A percentile compares a stretch with the other conserved stretches of the same genome.
Conservation (phyloP, 1,139 yeast genomes). For the Nadsonia starkeyi-henricii region DNA sequence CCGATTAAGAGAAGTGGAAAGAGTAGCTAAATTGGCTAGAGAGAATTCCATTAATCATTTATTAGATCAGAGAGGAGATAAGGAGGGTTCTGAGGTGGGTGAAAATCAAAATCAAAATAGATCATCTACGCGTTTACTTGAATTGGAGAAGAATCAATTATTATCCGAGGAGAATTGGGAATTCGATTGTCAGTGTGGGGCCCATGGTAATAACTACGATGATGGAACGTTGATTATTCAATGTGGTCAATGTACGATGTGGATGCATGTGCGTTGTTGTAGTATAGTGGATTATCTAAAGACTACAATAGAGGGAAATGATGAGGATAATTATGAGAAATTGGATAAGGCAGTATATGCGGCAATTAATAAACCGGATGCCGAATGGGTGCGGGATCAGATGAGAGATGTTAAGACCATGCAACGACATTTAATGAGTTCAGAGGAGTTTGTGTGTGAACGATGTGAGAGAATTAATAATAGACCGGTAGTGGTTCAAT, state of each 20-base stretch:
- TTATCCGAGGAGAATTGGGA: slow-evolving; percentile 20
- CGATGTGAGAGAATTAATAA: too few species aligned
- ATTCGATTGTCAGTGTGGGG: slow-evolving; percentile 30
- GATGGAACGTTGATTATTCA: slow-evolving; percentile 26
- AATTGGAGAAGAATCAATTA: slow-evolving; percentile 5
- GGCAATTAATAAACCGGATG: too few species aligned
- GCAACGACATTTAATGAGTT: neutral
- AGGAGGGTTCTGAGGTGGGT: too few species aligned
- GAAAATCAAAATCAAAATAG: too few species aligned
- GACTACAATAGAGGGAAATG: too few species aligned
- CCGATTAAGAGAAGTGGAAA: slow-evolving; percentile 1
- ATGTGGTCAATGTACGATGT: slow-evolving; percentile 28
- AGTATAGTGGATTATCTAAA: slow-evolving; percentile 7
- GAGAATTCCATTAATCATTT: neutral
- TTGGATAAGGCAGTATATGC: too few species aligned
- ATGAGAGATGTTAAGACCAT: neutral
- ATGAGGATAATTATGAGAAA: too few species aligned
- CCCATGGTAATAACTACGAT: slow-evolving; percentile 26
- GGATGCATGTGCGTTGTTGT: slow-evolving; percentile 30
- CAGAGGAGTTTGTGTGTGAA: neutral
- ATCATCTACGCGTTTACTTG: neutral
- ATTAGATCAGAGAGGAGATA: neutral
- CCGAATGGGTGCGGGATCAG: too few species aligned
- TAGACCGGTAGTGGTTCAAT: too few species aligned
- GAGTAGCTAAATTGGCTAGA: neutral